Conservation (phyloP, 305 asterid genomes). For the Fraxinus velutina region DNA sequence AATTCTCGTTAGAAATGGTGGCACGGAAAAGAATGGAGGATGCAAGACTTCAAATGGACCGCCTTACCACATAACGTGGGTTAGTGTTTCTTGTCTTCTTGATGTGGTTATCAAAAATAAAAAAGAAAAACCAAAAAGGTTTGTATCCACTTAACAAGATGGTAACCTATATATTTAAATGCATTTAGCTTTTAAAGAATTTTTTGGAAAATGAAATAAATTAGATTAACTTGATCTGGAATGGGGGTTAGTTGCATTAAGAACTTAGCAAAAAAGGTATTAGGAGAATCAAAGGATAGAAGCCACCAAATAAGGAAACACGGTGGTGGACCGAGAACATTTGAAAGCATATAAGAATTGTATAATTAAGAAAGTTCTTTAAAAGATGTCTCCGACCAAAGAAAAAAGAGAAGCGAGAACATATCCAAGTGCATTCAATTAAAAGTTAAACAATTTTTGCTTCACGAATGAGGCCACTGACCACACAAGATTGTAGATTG, state of each 20-base stretch:
- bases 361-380: not conserved
- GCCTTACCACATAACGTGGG: not conserved
- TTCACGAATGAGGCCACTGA: not conserved
- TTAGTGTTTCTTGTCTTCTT: not conserved
- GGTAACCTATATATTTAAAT: not conserved
- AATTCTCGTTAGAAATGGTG: not conserved
- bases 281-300: not conserved
- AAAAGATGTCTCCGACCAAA: not conserved
- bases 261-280: not conserved
- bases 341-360: not conserved
- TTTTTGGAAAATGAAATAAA: too few species aligned
- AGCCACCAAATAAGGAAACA: not conserved
- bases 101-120: not conserved
- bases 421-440: not conserved
- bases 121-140: not conserved
- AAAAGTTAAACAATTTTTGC: not conserved
- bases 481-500: not conserved
- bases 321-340: not conserved
- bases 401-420: not conserved
- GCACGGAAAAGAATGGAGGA: not conserved
- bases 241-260: not conserved
- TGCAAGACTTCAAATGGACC: not conserved
- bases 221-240: not conserved
- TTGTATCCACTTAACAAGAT: not conserved
- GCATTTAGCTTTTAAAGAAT: not conserved